Base-by-base conservation (phyloP, 768 basidiomycete species). In the Cytidiella melzeri region DNA sequence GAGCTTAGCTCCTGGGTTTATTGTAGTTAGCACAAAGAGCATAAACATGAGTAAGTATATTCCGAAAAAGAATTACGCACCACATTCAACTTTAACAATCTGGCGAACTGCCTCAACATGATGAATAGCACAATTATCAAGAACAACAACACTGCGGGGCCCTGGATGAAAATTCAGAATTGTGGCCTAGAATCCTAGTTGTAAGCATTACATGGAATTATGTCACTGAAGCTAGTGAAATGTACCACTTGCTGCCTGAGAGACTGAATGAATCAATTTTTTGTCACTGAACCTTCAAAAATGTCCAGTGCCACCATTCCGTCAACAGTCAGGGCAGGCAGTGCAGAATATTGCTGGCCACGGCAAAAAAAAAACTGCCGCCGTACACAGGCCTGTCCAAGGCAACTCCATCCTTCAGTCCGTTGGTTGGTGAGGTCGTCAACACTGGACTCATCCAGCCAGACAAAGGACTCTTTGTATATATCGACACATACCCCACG, bases 61-160 rank as follows among this genome's bases (percentile, higher is more conserved):
- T n/a, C n/a, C n/a, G n/a, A n/a, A n/a, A n/a, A n/a, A n/a, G n/a
- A n/a, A n/a, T n/a, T 19, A 41, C 48, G 4, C 27, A 43, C 48
- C 40, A 34, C 48, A 49, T 47, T 55, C 56, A 34, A 43, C 65
- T 41, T 58, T 60, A 23, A 70, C 57, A n/a, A 70, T 52, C 1
- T 50, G 28, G 1, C 60, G 56, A 18, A 73, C 49, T 3, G 67
- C 68, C n/a, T 67, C 64, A 41, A 63, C 61, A 26, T 73, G 70
- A 52, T 74, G 71, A 41, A 73, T 73, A 2, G 57, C 47, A 41
- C 70, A 70, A 50, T 73, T 73, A 40, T 72, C 66, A 34, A 73
- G 47, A 1, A 74, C 58, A 21, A 73, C 57, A 3, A 71, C 61
- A 53, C 71, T 73, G 11, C 54, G 46, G 5, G 56, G 54, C 1